Base-by-base conservation (phyloP, 2,329 filamentous ascomycete genomes). In the Orbilia quercus region DNA sequence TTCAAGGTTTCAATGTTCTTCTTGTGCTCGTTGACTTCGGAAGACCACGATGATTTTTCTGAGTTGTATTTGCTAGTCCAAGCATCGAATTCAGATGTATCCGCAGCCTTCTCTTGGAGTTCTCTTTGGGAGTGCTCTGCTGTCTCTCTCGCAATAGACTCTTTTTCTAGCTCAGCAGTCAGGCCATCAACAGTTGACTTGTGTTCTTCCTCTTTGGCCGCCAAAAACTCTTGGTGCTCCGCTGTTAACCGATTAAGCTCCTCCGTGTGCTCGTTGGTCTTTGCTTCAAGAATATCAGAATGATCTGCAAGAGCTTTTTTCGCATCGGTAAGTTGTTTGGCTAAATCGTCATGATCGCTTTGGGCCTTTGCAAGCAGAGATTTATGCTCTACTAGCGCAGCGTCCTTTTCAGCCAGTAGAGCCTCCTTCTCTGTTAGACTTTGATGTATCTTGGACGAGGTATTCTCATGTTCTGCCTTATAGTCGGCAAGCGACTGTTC, bases 101-200 rank as follows among this genome's bases (percentile, higher is more conserved):
- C 69, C 11, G 69, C 60, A n/a, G 69, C n/a, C 55, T 62, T 45
- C 42, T 73, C 69, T 47, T 73, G 69, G 2, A 73, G 69, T 11
- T 66, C 69, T 57, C 60, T 58, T 11, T 50, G 7, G 9, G 69
- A 55, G 20, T 60, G 44, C 48, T 73, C 69, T 1, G 69, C 69
- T 9, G 69, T 47, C 25, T 73, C 69, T 47, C 69, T 45, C 16
- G 69, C 69, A 4, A 73, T 42, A 1, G 69, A 73, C 28, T 73
- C 69, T 38, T 62, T 73, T 23, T 73, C 69, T 6, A 73, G 60
- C 31, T 73, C 69, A 0, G 69, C 60, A 0, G 55, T 73, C 31
- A 73, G n/a, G 7, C 42, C 48, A 5, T 72, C 67, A 40, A 72
- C 40, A 7, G 59, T 31, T 7, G 67, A 36, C n/a, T 65, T 72